phyloP scores from a whole-genome alignment of 805 yeast genomes.

The Yarrowia sp. region DNA sequence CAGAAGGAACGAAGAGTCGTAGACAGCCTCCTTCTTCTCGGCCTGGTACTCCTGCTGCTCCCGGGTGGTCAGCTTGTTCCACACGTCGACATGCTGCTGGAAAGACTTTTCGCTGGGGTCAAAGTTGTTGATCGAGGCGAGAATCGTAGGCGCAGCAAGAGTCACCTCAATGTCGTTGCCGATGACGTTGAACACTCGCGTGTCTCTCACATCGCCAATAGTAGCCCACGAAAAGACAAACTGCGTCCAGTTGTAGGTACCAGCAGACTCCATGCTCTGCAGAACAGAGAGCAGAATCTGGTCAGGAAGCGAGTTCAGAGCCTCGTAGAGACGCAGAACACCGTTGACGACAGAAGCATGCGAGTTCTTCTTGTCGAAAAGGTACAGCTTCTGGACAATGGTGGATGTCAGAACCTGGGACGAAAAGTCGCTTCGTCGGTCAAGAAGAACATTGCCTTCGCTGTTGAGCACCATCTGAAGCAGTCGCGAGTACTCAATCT shows the following conservation, averaged over 20 bases:
- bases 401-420: slow-evolving; percentile 46
- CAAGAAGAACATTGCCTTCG: slow-evolving; percentile 33
- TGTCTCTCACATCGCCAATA: not conserved
- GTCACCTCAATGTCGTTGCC: slow-evolving; percentile 13
- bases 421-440: slow-evolving; percentile 31
- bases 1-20: not conserved
- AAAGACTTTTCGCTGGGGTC: not conserved
- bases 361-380: slow-evolving; percentile 48
- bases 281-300: slow-evolving; percentile 56
- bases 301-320: slow-evolving; percentile 62
- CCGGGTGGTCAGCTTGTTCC: not conserved
- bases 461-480: slow-evolving; percentile 65
- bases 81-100: not conserved
- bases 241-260: slow-evolving; percentile 25
- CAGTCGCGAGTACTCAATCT: slow-evolving; percentile 47
- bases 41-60: not conserved
- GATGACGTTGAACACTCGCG: not conserved
- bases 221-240: slow-evolving; percentile 22
- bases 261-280: slow-evolving; percentile 50
- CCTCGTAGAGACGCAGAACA: slow-evolving; percentile 57
- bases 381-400: slow-evolving; percentile 51
- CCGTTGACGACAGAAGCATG: slow-evolving; percentile 49
- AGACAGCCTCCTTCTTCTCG: not conserved
- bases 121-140: slow-evolving; percentile 1
- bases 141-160: not conserved